Base-by-base conservation (phyloP, 2,329 filamentous ascomycete genomes). In the Coniochaeta prunicola region DNA sequence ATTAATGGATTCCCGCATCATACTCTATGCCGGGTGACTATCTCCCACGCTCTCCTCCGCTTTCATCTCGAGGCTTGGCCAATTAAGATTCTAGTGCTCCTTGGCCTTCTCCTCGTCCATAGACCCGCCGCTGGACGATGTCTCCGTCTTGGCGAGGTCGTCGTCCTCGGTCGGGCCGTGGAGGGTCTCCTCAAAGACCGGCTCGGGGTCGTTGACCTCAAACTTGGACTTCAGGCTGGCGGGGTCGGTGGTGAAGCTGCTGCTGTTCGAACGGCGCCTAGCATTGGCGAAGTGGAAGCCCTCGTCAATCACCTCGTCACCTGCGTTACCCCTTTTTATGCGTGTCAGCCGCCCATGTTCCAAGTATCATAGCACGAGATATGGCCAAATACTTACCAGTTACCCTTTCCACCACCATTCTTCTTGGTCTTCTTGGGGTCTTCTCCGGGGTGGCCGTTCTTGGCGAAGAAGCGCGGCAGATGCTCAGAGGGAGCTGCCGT, bases 341-440 rank as follows among this genome's bases (percentile, higher is more conserved):
- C 57, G 17, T 57, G 48, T 56, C 30, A 56, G 54, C 42, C 15
- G 17, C 15, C 26, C 54, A 13, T 21, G 31, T 31, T 26, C 17
- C 10, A 56, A 26, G 31, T 24, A 34, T 50, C 45, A 57, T 28
- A 59, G 54, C n/a, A 24, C 28, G 33, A 59, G 57, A 50, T 53
- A 24, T 15, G 10, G 12, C 9, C 5, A 19, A 45, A 2, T 12
- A 36, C 88, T 75, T 84, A 96, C 93, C 93, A 99, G 76, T 97
- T 97, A 71, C 89, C 91, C 76, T 90, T 92, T 66, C 93, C 93
- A 66, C 84, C 89, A 63, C 93, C 93, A 70, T 96, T 90, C 81
- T 99, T 99, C 87, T 99, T 99, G 71, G 89, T 88, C 81, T 96
- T 94, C 75, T 91, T 92, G 62, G 94, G 93, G 70, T 96, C 90